Evolutionary conservation across 352 stramenopile species (phyloP).

Genomic region (Hyaloperonospora brassicae): DNA sequence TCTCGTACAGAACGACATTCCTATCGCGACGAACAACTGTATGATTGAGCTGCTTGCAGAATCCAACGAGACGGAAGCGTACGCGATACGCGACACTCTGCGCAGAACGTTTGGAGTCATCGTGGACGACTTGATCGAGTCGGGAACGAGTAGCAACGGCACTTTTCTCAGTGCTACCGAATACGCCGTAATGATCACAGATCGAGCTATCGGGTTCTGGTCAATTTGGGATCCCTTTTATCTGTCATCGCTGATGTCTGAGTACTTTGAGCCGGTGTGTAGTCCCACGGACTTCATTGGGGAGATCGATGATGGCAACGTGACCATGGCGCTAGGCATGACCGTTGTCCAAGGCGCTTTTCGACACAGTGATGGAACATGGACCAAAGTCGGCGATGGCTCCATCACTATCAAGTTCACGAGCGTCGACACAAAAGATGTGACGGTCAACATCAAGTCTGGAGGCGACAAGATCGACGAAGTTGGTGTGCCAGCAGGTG

Average conservation of each 20-base stretch:
- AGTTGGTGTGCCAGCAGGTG: conserved; percentile 20
- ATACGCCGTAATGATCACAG: conserved; percentile 34
- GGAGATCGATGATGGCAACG: conserved; percentile 36
- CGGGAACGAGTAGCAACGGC: conserved; percentile 27
- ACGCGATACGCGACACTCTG: conserved; percentile 31
- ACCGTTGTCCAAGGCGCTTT: conserved; percentile 34
- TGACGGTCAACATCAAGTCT: conserved; percentile 34
- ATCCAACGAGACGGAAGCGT: conserved; percentile 18
- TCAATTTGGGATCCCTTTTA: conserved; percentile 38
- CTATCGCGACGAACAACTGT: conserved; percentile 34
- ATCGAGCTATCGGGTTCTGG: conserved; percentile 34
- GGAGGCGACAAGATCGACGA: conserved; percentile 27
- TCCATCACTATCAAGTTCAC: conserved; percentile 30
- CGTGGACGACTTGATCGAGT: conserved; percentile 36
- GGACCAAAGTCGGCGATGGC: conserved; percentile 26
- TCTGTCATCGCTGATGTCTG: conserved; percentile 31
- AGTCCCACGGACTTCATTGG: conserved; percentile 34
- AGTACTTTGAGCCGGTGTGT: conserved; percentile 45
- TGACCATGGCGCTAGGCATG: conserved; percentile 35
- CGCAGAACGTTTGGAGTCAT: conserved; percentile 40
- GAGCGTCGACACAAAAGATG: conserved; percentile 29
- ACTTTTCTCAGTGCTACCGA: conserved; percentile 24
- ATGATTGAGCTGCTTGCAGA: conserved; percentile 23
- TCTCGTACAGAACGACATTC: conserved; percentile 43
- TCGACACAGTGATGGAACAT: conserved; percentile 27